Percentiles rank a stretch among this genome's conserved stretches.
Conservation (phyloP, 2,329 filamentous ascomycete species). For the Tolypocladium ovalisporum region DNA sequence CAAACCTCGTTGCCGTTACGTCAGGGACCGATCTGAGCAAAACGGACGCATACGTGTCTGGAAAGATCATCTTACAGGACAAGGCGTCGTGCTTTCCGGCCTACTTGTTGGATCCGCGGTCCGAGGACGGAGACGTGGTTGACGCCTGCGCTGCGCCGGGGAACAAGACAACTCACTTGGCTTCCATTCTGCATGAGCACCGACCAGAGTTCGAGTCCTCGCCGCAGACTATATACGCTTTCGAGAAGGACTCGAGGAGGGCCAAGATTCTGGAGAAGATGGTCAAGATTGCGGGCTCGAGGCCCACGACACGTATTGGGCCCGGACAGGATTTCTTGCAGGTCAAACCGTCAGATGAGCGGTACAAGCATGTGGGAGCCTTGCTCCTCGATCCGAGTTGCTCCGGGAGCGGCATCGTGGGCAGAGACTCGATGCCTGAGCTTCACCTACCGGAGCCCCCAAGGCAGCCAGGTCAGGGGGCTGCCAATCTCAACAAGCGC, state of each 20-base stretch:
- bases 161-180: slow-evolving; percentile 93
- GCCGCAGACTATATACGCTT: slow-evolving; percentile 53
- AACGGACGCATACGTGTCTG: slow-evolving; percentile 60
- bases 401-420: slow-evolving; percentile 89
- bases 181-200: slow-evolving; percentile 53
- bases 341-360: slow-evolving; percentile 51
- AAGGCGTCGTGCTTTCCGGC: slow-evolving; percentile 97
- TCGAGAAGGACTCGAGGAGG: slow-evolving; percentile 63
- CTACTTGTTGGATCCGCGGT: slow-evolving; percentile 63
- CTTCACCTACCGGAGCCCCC: slow-evolving; percentile 44
- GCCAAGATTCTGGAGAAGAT: slow-evolving; percentile 74
- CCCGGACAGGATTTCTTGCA: slow-evolving; percentile 73
- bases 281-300: slow-evolving; percentile 66
- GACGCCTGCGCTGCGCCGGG: slow-evolving; percentile 92
- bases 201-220: slow-evolving; percentile 22
- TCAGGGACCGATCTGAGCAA: slow-evolving; percentile 61
- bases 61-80: slow-evolving; percentile 82
- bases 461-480: slow-evolving; percentile 7
- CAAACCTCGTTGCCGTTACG: slow-evolving; percentile 71
- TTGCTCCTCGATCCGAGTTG: slow-evolving; percentile 89
- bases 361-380: slow-evolving; percentile 62
- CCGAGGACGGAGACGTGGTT: slow-evolving; percentile 65
- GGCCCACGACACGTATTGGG: slow-evolving; percentile 54
- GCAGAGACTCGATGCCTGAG: slow-evolving; percentile 66
- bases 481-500: slow-evolving; percentile 15